Evolutionary conservation across 257 asterid genomes (phyloP).

Genomic region (Echites panduratus): DNA sequence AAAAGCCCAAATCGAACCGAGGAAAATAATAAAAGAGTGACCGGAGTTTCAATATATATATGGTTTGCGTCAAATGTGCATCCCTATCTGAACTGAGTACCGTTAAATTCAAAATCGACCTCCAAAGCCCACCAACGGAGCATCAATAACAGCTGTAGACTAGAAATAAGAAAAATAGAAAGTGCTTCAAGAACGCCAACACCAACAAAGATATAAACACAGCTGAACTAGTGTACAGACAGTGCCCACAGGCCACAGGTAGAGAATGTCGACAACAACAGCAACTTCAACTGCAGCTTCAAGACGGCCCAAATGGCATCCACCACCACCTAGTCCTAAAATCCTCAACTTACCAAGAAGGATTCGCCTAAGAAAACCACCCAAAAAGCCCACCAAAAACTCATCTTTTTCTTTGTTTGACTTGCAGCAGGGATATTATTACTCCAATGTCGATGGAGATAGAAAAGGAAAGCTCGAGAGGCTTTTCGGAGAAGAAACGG

Average conservation of each 20-base stretch:
- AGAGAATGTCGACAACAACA: constrained; percentile 17
- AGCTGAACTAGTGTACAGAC: not conserved
- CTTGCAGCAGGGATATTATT: constrained; percentile 22
- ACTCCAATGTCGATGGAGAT: not conserved
- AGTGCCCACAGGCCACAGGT: constrained; percentile 2
- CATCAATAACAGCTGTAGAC: not conserved
- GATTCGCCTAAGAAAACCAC: constrained; percentile 49
- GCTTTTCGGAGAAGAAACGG: constrained; percentile 42
- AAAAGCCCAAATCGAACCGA: too few relatives aligned
- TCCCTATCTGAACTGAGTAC: constrained; percentile 2
- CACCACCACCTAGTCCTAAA: constrained; percentile 80
- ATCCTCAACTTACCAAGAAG: constrained; percentile 69
- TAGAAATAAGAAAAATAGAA: too few relatives aligned
- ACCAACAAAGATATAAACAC: too few relatives aligned
- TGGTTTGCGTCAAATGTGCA: not conserved
- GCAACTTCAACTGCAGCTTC: constrained; percentile 17
- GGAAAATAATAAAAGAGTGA: too few relatives aligned
- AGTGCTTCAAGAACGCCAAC: not conserved
- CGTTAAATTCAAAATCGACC: constrained; percentile 38
- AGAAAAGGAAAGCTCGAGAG: constrained; percentile 35
- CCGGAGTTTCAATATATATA: not conserved
- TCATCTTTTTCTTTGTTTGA: constrained; percentile 14
- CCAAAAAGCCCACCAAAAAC: constrained; percentile 20
- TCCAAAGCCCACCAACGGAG: not conserved
- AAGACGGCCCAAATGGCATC: constrained; percentile 60